Evolutionary conservation across 2,329 filamentous ascomycete species (phyloP).

Genomic region (Trichophyton schoenleinii): DNA sequence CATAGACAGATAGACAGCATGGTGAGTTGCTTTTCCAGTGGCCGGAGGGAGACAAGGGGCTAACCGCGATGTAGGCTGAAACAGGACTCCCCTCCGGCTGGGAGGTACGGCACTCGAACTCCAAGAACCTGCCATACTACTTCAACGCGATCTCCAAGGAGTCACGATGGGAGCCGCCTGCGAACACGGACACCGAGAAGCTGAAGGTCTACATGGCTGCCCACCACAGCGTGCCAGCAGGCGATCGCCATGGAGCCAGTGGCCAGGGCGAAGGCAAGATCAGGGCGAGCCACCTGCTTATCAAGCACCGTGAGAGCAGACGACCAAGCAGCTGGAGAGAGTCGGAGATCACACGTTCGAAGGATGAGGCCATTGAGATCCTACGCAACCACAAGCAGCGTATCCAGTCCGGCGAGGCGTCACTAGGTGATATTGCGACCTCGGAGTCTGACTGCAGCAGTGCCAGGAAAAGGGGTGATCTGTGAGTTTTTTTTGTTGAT

Average conservation of each 20-base stretch:
- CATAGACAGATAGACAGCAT: neutral
- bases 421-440: constrained; percentile 70
- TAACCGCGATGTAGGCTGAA: neutral
- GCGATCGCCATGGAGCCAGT: constrained; percentile 20
- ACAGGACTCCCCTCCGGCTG: constrained; percentile 73
- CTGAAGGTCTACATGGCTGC: constrained; percentile 89
- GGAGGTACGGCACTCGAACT: constrained; percentile 97
- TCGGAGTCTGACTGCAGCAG: constrained; percentile 93
- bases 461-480: constrained; percentile 80
- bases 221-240: constrained; percentile 53
- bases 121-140: constrained; percentile 97
- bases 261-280: constrained; percentile 64
- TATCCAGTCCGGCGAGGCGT: constrained; percentile 57
- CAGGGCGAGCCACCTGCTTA: constrained; percentile 77
- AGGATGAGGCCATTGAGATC: constrained; percentile 72
- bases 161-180: constrained; percentile 89
- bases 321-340: constrained; percentile 89
- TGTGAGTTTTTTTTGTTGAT: constrained; percentile 42
- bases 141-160: constrained; percentile 80
- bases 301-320: constrained; percentile 84
- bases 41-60: neutral
- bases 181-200: constrained; percentile 77
- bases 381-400: constrained; percentile 61
- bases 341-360: constrained; percentile 72
- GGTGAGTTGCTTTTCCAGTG: neutral